Evolutionary conservation across 306 rosid species (phyloP).

Genomic region (Cucurbita moschata): DNA sequence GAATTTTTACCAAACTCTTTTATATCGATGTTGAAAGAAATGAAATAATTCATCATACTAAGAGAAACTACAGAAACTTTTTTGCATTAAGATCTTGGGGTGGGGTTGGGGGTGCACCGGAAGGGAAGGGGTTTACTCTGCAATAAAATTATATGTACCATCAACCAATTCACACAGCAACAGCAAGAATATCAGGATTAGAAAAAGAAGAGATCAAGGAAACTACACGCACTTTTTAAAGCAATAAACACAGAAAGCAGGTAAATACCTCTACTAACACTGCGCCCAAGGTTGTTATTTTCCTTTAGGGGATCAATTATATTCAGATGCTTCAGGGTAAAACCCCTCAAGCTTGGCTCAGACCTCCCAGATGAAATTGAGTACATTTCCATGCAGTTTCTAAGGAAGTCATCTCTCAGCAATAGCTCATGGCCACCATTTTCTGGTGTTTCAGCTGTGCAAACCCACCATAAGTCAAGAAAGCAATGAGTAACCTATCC

Average conservation of each 20-base stretch:
- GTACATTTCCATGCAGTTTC: constrained; percentile 46
- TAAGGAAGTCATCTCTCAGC: constrained; percentile 58
- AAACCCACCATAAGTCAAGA: neutral
- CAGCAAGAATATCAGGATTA: neutral
- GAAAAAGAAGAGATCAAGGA: neutral
- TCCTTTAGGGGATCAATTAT: constrained; percentile 81
- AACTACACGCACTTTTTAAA: neutral
- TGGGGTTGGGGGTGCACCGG: neutral
- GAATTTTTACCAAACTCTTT: neutral
- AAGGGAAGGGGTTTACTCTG: neutral
- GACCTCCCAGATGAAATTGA: constrained; percentile 40
- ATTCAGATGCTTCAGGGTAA: constrained; percentile 65
- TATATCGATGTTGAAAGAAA: neutral
- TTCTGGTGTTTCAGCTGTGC: constrained; percentile 49
- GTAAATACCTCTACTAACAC: constrained; percentile 64
- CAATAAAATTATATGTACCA: neutral
- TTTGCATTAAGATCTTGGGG: neutral
- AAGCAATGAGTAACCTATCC: neutral
- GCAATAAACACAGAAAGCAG: constrained; percentile 7
- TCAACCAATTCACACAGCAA: neutral
- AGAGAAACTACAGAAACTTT: neutral
- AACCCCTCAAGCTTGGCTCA: constrained; percentile 34
- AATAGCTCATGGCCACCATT: constrained; percentile 38
- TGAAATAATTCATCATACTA: neutral
- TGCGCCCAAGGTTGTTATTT: constrained; percentile 88